A percentile compares a stretch with the other conserved stretches of the same genome.
phyloP scores from a whole-genome alignment of 2,329 filamentous ascomycete species.

The Sordariomycetes sp. region DNA sequence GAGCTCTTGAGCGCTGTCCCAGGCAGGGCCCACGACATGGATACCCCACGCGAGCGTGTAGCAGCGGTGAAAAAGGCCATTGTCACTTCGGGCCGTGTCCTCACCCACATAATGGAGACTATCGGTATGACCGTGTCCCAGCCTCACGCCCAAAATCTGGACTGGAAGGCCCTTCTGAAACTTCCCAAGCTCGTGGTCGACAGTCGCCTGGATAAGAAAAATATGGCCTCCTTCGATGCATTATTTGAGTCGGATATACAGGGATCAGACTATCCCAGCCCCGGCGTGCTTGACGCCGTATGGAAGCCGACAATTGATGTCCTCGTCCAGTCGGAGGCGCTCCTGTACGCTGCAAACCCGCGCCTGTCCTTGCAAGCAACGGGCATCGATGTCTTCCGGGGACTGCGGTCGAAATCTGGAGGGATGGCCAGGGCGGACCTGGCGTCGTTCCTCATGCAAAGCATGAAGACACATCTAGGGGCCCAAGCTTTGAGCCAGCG shows the following conservation, averaged over 20 bases:
- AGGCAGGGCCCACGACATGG: background rate
- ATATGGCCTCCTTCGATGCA: background rate
- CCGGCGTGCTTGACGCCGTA: background rate
- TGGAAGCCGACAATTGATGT: background rate
- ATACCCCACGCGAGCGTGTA: background rate
- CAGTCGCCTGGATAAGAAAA: background rate
- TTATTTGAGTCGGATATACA: background rate
- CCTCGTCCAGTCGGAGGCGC: background rate
- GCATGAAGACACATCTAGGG: conserved; percentile 8
- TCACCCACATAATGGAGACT: background rate
- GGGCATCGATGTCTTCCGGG: background rate
- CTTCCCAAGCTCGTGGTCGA: background rate
- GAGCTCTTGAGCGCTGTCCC: background rate
- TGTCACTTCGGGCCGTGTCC: background rate
- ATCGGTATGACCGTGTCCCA: background rate
- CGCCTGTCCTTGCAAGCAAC: background rate
- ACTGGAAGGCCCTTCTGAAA: background rate
- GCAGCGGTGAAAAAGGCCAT: background rate
- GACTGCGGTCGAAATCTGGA: background rate
- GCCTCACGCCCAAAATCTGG: background rate
- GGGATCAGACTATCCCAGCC: background rate
- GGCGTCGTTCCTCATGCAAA: conserved; percentile 9
- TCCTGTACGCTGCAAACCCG: background rate
- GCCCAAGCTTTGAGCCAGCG: conserved; percentile 6
- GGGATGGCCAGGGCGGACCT: conserved; percentile 8